A percentile compares a stretch with the other conserved stretches of the same genome.
Conservation (phyloP, 805 yeast genomes). For the Hanseniaspora jakobsenii region DNA sequence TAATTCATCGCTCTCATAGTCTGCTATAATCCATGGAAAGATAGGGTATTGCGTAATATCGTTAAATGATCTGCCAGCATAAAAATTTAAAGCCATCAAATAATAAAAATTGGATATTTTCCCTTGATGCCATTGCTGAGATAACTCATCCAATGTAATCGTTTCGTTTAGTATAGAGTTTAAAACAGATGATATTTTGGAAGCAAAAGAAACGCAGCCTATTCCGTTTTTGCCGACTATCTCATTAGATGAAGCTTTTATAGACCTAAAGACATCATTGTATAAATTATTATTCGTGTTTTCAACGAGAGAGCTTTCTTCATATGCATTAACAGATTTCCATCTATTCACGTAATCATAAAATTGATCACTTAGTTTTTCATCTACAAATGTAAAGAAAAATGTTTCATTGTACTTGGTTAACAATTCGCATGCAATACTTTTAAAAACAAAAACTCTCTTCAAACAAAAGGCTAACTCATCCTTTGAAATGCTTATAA, state of each 20-base stretch:
- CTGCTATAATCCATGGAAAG: constrained; percentile 84
- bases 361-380: constrained; percentile 44
- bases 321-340: constrained; percentile 36
- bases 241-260: constrained; percentile 30
- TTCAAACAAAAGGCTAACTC: constrained; percentile 55
- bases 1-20: constrained; percentile 58
- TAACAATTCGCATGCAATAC: constrained; percentile 68
- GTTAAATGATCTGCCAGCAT: constrained; percentile 82
- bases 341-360: constrained; percentile 38
- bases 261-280: constrained; percentile 40
- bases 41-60: constrained; percentile 85
- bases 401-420: constrained; percentile 62
- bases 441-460: constrained; percentile 63
- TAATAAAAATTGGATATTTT: constrained; percentile 75
- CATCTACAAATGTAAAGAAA: constrained; percentile 50
- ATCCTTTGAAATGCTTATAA: constrained; percentile 48
- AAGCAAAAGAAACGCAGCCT: constrained; percentile 28
- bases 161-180: constrained; percentile 28
- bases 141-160: constrained; percentile 35
- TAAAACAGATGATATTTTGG: constrained; percentile 34
- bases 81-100: constrained; percentile 62
- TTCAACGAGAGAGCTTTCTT: too few species aligned
- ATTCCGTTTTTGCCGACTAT: constrained; percentile 27
- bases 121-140: constrained; percentile 64
- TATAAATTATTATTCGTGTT: constrained; percentile 28